Percentiles rank a stretch among this genome's conserved stretches.
phyloP scores from a whole-genome alignment of 495 filamentous ascomycete species.

The Penicillium samsonianum region DNA sequence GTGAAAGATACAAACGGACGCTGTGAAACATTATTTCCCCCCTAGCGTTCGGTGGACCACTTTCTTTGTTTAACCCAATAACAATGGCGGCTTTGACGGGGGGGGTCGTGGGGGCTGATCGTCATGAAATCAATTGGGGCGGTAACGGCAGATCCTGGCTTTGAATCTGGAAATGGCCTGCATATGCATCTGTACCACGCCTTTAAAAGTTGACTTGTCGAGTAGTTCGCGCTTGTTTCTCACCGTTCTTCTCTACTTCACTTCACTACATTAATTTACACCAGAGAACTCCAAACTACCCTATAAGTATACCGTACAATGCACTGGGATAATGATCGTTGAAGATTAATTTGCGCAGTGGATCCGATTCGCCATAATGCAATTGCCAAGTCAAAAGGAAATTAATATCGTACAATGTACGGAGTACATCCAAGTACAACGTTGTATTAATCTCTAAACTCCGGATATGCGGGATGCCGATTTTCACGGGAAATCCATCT shows the following conservation, averaged over 20 bases:
- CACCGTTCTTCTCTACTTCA: neutral
- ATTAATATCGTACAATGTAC: neutral
- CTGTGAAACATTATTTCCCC: constrained; percentile 25
- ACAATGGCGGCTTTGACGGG: constrained; percentile 16
- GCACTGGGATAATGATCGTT: constrained; percentile 13
- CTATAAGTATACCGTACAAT: neutral
- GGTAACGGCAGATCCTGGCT: constrained; percentile 25
- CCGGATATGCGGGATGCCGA: neutral
- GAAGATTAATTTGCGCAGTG: constrained; percentile 10
- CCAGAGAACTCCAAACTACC: neutral
- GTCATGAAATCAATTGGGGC: constrained; percentile 22
- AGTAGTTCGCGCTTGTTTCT: neutral
- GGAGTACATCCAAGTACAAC: neutral
- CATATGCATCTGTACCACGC: constrained; percentile 4
- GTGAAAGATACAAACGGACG: constrained; percentile 10
- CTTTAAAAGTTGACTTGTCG: constrained; percentile 7
- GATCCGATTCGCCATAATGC: constrained; percentile 23
- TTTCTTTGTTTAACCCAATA: constrained; percentile 19
- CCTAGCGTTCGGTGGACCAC: constrained; percentile 24
- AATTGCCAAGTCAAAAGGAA: constrained; percentile 9
- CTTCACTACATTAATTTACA: neutral
- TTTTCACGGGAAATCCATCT: neutral
- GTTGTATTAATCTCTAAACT: neutral
- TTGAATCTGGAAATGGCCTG: constrained; percentile 5
- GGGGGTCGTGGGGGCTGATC: constrained; percentile 24